Evolutionary conservation across 768 basidiomycete species (phyloP), one percentile per base, ranked within the genome.

Genomic region (Lanmaoa pseudosensibilis): DNA sequence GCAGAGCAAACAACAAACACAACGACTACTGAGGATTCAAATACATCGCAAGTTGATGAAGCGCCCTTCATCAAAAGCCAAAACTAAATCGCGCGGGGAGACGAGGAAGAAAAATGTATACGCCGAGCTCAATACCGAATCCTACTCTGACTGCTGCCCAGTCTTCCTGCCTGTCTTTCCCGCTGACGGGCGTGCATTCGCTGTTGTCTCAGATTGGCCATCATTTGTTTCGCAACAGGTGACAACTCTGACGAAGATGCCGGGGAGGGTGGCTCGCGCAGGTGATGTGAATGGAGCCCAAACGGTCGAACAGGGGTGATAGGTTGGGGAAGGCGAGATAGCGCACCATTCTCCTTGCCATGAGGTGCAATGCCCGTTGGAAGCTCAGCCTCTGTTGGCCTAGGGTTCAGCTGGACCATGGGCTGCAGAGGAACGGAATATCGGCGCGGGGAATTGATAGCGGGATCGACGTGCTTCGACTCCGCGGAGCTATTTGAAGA

Each of bases 221-320:
- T 91, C 64, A 91, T 77, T 65, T 85, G 78, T 61, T 77, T 79
- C 6, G 81, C 85, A 33, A 85, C 73, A 15, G 87, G 87, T 19
- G 89, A 91, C 48, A 92, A 73, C 58, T 91, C 90, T 11, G 87
- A 81, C 3, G 88, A 89, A 30, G 82, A 85, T 23, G 86, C 80
- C 21, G 89, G 87, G 2, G 87, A 89, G 4, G 85, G 80, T 47
- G 63, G 65, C 3, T 67, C 70, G 6, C 32, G 51, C 33, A 70
- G 50, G 32, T 72, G 56, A 5, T 66, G 59, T 32, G 68, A 65
- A 54, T 73, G 76, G 13, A 74, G 73, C 30, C 69, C 66, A 7
- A 81, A 80, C 11, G 77, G 75, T 45, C 75, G 77, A 19, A 65
- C 51, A 49, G 83, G 85, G 43, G 82, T 80, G 45, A 74, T 64